phyloP scores from a whole-genome alignment of 805 yeast genomes.

The Monosporozyma aerobia region DNA sequence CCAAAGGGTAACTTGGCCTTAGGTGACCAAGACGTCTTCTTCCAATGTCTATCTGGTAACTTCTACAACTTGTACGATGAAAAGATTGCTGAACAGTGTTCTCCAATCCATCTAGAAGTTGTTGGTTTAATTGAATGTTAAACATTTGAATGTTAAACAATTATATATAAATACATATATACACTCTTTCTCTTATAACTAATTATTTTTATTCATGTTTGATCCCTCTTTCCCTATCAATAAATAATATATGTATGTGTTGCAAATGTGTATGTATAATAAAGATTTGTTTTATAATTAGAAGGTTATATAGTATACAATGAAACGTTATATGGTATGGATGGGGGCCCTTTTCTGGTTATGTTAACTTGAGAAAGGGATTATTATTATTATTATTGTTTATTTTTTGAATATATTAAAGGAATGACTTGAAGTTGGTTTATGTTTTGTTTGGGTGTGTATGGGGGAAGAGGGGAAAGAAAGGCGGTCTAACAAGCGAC shows the following conservation, averaged over 20 bases:
- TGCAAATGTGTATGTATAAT: not conserved
- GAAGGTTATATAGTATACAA: not conserved
- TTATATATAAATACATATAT: not conserved
- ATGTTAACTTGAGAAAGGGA: too few relatives aligned
- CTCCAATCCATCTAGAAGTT: conserved; percentile 42
- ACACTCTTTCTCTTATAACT: not conserved
- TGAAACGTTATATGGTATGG: not conserved
- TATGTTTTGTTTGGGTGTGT: not conserved
- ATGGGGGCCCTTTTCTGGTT: too few relatives aligned
- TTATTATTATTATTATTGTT: not conserved
- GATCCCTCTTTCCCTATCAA: not conserved
- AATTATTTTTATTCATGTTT: not conserved
- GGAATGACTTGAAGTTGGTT: not conserved
- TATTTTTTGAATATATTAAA: not conserved
- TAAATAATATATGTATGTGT: not conserved
- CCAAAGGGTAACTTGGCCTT: conserved; percentile 47
- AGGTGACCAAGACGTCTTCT: conserved; percentile 47
- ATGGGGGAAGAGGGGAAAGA: not conserved
- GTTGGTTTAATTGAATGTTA: conserved; percentile 38
- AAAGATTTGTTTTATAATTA: not conserved
- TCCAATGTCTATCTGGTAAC: conserved; percentile 57
- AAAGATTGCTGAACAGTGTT: conserved; percentile 45
- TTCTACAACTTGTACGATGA: conserved; percentile 62
- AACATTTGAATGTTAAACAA: conserved; percentile 15
- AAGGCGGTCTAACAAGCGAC: conserved; percentile 24